phyloP scores from a whole-genome alignment of 2,329 filamentous ascomycete genomes.

The Drechslera avenae region DNA sequence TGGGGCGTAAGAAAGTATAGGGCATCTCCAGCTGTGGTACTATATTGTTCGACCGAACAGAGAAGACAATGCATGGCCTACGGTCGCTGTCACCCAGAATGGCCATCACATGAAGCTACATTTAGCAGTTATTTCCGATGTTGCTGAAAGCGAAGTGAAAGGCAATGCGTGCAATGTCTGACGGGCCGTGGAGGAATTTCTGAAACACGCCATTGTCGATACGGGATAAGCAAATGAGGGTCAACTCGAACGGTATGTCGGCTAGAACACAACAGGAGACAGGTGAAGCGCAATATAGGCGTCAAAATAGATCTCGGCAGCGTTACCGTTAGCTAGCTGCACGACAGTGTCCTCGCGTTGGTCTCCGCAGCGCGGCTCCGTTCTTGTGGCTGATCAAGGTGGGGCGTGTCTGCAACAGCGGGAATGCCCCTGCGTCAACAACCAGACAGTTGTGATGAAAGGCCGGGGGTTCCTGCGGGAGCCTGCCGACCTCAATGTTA shows the following conservation, averaged over 20 bases:
- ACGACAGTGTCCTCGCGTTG: constrained; percentile 12
- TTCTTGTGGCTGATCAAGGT: constrained; percentile 12
- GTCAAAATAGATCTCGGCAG: constrained; percentile 2
- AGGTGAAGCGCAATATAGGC: not conserved
- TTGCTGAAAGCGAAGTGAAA: not conserved
- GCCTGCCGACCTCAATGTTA: constrained; percentile 8
- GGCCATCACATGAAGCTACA: too few relatives aligned
- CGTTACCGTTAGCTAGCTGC: constrained; percentile 9
- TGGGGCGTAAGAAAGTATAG: too few relatives aligned
- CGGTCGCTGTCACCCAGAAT: too few relatives aligned
- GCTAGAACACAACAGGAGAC: not conserved
- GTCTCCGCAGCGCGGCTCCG: constrained; percentile 17
- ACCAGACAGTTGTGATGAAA: constrained; percentile 11
- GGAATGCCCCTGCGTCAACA: constrained; percentile 15
- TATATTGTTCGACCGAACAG: too few relatives aligned
- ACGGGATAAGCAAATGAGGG: constrained; percentile 2
- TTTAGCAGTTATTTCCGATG: not conserved
- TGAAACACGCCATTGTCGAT: constrained; percentile 14
- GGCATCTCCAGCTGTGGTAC: too few relatives aligned
- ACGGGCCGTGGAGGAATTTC: not conserved
- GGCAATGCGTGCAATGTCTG: not conserved
- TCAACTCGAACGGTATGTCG: not conserved
- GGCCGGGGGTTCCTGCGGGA: constrained; percentile 11
- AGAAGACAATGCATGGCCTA: too few relatives aligned
- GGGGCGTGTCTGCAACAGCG: constrained; percentile 13